Evolutionary conservation across 371 early-diverging fungal genomes (phyloP), one percentile per base, ranked within the genome.

Genomic region (Mycotypha africana): DNA sequence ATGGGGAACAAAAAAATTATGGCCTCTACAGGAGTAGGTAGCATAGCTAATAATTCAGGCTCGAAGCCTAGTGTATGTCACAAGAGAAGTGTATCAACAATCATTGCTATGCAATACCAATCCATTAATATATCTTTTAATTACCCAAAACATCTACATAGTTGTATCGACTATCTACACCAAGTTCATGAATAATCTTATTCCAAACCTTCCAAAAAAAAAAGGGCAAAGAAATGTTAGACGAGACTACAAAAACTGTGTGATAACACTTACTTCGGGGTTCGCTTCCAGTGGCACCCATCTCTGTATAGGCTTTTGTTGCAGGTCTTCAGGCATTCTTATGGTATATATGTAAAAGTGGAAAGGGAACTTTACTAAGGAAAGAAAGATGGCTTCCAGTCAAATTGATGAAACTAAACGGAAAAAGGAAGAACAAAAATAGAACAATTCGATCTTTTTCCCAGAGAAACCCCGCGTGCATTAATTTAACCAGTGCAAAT

Each of bases 251-350:
- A n/a, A n/a, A n/a, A n/a, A n/a, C n/a, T n/a, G n/a, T n/a, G n/a
- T n/a, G n/a, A n/a, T n/a, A n/a, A n/a, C 4, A 5, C 36, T 42
- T 58, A 87, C 88, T 26, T 89, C 88, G 16, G 92, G 92, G 51
- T 90, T 90, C 3, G 85, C 80, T 60, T 92, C 92, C 21, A 92
- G 81, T 12, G 92, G 89, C 10, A 88, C 58, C 92, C 92, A 92
- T 25, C 35, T 45, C 21, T 45, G 42, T 14, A 30, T n/a, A 10
- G 37, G 7, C n/a, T 33, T 33, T 9, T 33, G 4, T 11, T 6
- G 11, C 4, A 11, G 10, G 4, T n/a, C n/a, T n/a, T 33, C 26
- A 22, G n/a, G n/a, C n/a, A n/a, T n/a, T n/a, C n/a, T n/a, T n/a
- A n/a, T n/a, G n/a, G n/a, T n/a, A n/a, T n/a, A n/a, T n/a, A n/a